Evolutionary conservation across 2,329 filamentous ascomycete species (phyloP).

Genomic region (Pseudomassariella vexata): DNA sequence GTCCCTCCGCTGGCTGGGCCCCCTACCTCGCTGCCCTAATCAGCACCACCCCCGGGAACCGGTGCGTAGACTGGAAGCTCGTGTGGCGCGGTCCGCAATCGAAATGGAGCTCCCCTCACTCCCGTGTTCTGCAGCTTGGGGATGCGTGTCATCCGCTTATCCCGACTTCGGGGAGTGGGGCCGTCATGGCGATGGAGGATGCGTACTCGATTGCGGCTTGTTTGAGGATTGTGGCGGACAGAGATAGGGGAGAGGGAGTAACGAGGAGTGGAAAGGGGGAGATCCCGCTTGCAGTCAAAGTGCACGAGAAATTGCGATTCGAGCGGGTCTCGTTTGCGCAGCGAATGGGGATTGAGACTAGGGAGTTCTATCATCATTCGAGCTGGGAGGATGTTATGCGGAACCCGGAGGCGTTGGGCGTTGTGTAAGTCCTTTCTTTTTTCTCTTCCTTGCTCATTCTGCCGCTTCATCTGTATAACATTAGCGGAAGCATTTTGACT

Average conservation of each 20-base stretch:
- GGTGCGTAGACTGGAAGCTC: slow-evolving; percentile 34
- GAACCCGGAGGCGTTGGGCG: slow-evolving; percentile 5
- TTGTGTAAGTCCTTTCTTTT: no score
- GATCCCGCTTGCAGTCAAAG: slow-evolving; percentile 16
- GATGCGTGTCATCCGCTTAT: slow-evolving; percentile 30
- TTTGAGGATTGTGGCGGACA: slow-evolving; percentile 16
- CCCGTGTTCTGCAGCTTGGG: slow-evolving; percentile 25
- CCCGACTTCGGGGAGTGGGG: slow-evolving; percentile 28
- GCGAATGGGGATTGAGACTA: slow-evolving; percentile 13
- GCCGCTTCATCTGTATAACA: no score
- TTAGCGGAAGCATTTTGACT: no score
- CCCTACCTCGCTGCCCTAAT: slow-evolving; percentile 11
- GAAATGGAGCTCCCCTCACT: slow-evolving; percentile 22
- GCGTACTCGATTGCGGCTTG: slow-evolving; percentile 24
- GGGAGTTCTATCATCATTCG: slow-evolving; percentile 13
- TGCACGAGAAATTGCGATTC: slow-evolving; percentile 21
- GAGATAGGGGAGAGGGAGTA: neutral
- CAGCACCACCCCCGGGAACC: slow-evolving; percentile 14
- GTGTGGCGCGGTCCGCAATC: slow-evolving; percentile 27
- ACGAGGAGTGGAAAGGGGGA: slow-evolving; percentile 17
- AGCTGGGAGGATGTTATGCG: slow-evolving; percentile 10
- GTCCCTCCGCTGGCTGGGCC: slow-evolving; percentile 8
- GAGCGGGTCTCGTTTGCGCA: slow-evolving; percentile 16
- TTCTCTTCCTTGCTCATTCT: no score
- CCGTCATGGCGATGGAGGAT: slow-evolving; percentile 30